Percentiles rank a stretch among this genome's conserved stretches.
These are phyloP conservation scores for Polyporus tsugae DNA, from an alignment of 1,284 basidiomycete genomes.

Conservation along the genomic window DNA sequence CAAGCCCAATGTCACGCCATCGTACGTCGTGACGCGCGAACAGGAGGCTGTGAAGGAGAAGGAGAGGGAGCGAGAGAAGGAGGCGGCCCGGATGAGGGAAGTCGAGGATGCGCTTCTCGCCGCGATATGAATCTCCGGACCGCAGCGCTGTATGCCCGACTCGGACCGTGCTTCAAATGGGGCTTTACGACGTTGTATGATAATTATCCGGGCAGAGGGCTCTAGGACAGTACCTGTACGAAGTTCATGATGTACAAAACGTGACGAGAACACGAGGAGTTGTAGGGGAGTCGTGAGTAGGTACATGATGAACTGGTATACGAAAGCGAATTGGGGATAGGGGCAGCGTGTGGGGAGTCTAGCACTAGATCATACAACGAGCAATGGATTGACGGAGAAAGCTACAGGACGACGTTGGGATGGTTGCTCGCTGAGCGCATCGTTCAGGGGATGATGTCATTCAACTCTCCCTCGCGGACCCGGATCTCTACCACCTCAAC, in stretches of 20 bases:
- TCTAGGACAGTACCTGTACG: constrained; percentile 14
- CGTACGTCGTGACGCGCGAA: constrained; percentile 75
- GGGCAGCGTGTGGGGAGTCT: constrained; percentile 21
- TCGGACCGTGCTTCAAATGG: not conserved
- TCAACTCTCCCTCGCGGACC: constrained; percentile 77
- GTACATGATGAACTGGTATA: constrained; percentile 33
- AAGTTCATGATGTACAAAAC: constrained; percentile 26
- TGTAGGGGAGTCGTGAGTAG: constrained; percentile 24
- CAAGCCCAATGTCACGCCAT: constrained; percentile 70
- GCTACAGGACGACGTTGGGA: constrained; percentile 12
- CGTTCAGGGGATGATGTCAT: constrained; percentile 73
- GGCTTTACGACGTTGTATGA: constrained; percentile 16
- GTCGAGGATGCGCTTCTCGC: constrained; percentile 68
- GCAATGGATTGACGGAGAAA: constrained; percentile 24
- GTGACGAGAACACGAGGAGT: constrained; percentile 11
- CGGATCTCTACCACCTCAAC: constrained; percentile 87
- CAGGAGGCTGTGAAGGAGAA: constrained; percentile 72
- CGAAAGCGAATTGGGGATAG: constrained; percentile 20
- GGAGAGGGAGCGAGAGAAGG: constrained; percentile 64
- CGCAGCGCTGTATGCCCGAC: not conserved
- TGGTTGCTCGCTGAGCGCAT: constrained; percentile 6
- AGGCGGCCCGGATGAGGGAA: constrained; percentile 62
- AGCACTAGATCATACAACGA: constrained; percentile 29
- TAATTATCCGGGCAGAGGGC: constrained; percentile 1
- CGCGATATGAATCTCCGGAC: constrained; percentile 43